Conservation (phyloP, 1,139 yeast genomes). For the Pichia kudriavzevii region DNA sequence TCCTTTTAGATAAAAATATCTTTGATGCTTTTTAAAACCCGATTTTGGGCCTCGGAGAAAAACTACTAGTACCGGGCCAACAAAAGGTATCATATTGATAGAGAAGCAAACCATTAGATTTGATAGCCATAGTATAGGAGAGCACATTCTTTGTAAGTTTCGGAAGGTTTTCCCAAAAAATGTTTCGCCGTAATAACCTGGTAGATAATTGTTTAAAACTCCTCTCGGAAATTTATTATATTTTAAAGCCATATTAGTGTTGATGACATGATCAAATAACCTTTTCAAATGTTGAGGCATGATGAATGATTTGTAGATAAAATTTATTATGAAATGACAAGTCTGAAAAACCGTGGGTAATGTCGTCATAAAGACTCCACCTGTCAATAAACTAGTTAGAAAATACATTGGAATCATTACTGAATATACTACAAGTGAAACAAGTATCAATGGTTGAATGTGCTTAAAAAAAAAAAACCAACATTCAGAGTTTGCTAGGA, state of each 20-base stretch:
- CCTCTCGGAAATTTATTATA: conserved; percentile 20
- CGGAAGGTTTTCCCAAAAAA: conserved; percentile 28
- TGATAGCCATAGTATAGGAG: conserved; percentile 29
- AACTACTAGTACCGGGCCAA: conserved; percentile 54
- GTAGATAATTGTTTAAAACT: conserved; percentile 39
- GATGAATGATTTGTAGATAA: conserved; percentile 42
- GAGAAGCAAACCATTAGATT: conserved; percentile 31
- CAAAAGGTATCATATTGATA: conserved; percentile 48
- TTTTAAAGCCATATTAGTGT: conserved; percentile 30
- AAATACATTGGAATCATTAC: conserved; percentile 44
- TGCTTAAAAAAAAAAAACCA: conserved; percentile 22
- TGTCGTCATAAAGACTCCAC: conserved; percentile 34
- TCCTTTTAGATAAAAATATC: conserved; percentile 58
- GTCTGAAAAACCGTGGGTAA: conserved; percentile 40
- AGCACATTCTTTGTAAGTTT: conserved; percentile 19
- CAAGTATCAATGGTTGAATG: conserved; percentile 43
- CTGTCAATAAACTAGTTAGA: conserved; percentile 45
- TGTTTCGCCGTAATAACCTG: conserved; percentile 34
- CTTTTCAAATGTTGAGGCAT: conserved; percentile 49
- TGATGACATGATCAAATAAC: conserved; percentile 52
- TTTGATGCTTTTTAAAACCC: conserved; percentile 47
- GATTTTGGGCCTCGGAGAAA: conserved; percentile 51
- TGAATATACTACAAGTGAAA: conserved; percentile 37
- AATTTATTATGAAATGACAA: conserved; percentile 42
- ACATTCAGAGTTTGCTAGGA: conserved; percentile 18